Percentiles rank a stretch among this genome's conserved stretches.
phyloP scores from a whole-genome alignment of 2,329 filamentous ascomycete species.

The Xylariaceae sp. region DNA sequence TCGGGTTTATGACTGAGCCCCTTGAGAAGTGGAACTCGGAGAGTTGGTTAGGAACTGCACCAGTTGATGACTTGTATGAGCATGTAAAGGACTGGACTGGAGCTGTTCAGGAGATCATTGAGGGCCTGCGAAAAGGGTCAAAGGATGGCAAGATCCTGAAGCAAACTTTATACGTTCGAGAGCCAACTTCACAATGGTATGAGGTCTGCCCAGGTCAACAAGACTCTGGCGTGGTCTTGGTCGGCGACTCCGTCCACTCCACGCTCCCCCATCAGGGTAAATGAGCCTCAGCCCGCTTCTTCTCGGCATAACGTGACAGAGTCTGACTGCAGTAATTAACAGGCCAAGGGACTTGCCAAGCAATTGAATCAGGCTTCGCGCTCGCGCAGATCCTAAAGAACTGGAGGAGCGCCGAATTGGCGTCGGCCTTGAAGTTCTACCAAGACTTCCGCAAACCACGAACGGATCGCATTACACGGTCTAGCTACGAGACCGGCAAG shows the following conservation, averaged over 20 bases:
- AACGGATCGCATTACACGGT: constrained; percentile 39
- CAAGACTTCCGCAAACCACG: constrained; percentile 41
- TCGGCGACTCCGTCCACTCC: constrained; percentile 40
- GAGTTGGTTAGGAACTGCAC: constrained; percentile 37
- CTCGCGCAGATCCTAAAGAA: constrained; percentile 36
- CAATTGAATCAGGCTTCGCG: constrained; percentile 39
- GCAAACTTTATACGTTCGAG: constrained; percentile 39
- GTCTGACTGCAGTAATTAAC: too few relatives aligned
- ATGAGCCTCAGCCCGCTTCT: too few relatives aligned
- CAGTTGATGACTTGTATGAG: constrained; percentile 36
- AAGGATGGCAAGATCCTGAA: constrained; percentile 39
- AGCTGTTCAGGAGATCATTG: constrained; percentile 38
- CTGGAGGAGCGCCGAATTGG: constrained; percentile 35
- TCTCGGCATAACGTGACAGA: too few relatives aligned
- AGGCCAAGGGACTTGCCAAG: constrained; percentile 39
- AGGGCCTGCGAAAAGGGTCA: constrained; percentile 35
- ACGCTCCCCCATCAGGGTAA: constrained; percentile 39
- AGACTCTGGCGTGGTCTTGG: constrained; percentile 33
- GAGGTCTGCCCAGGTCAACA: constrained; percentile 21
- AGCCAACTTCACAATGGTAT: constrained; percentile 38
- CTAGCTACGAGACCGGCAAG: constrained; percentile 41
- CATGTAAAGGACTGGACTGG: constrained; percentile 40
- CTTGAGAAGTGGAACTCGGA: constrained; percentile 40
- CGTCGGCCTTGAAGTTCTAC: constrained; percentile 38
- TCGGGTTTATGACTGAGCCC: constrained; percentile 42